A percentile compares a stretch with the other conserved stretches of the same genome.
Conservation (phyloP, 192 early-diverging fungal species). For the Linnemannia schmuckeri region DNA sequence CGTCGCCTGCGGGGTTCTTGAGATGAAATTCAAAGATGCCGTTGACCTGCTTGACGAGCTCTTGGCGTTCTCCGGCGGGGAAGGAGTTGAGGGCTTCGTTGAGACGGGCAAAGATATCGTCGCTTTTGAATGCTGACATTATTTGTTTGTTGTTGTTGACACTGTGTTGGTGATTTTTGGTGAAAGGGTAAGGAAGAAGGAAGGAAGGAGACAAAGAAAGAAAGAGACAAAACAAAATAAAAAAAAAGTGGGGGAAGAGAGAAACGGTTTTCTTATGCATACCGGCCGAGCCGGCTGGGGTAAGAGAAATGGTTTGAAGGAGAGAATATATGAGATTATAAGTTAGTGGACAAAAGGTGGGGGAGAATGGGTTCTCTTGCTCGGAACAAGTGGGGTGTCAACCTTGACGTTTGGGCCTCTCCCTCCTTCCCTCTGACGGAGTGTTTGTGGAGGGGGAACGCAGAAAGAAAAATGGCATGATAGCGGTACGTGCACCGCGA, state of each 20-base stretch:
- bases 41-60: slow-evolving; percentile 78
- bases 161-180: neutral
- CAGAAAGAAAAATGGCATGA: neutral
- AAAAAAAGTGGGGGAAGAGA: neutral
- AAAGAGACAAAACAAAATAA: neutral
- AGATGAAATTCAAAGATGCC: slow-evolving; percentile 89
- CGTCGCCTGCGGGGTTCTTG: slow-evolving; percentile 62
- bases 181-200: too few relatives aligned
- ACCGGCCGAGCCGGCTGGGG: neutral
- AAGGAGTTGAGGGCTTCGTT: slow-evolving; percentile 66
- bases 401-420: slow-evolving; percentile 1
- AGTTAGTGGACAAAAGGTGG: neutral
- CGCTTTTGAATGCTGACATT: slow-evolving; percentile 77
- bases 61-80: slow-evolving; percentile 69
- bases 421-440: neutral
- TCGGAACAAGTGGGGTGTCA: neutral
- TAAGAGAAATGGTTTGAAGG: neutral
- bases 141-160: neutral
- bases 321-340: neutral
- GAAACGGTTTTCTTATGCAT: neutral
- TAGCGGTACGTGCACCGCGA: neutral
- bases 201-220: neutral
- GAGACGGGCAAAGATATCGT: slow-evolving; percentile 78
- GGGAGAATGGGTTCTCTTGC: neutral
- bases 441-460: neutral